A percentile compares a stretch with the other conserved stretches of the same genome.
Conservation (phyloP, 768 basidiomycete genomes). For the Gloeopeniophorella convolvens region DNA sequence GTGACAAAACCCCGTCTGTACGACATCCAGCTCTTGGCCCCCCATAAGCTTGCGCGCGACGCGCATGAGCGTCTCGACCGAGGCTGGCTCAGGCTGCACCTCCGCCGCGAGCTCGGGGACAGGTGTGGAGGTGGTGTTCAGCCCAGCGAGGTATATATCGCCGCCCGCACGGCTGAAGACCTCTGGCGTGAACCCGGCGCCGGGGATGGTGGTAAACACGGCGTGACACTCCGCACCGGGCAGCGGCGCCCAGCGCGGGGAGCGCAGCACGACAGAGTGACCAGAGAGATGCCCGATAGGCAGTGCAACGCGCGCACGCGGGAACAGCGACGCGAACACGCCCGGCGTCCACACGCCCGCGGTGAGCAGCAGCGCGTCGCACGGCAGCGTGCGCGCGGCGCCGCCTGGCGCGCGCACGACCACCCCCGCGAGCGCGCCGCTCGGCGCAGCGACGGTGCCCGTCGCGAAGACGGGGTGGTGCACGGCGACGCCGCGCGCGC, state of each 20-base stretch:
- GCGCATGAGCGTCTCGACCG: conserved; percentile 12
- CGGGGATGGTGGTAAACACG: conserved; percentile 27
- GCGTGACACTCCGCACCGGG: conserved; percentile 25
- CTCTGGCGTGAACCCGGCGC: conserved; percentile 27
- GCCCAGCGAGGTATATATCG: conserved; percentile 30
- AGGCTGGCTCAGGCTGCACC: conserved; percentile 7
- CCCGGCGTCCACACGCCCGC: conserved; percentile 34
- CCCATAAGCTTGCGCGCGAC: conserved; percentile 18
- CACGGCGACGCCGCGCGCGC: conserved; percentile 25
- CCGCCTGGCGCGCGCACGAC: conserved; percentile 7
- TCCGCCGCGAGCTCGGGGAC: conserved; percentile 25
- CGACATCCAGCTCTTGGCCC: conserved; percentile 23
- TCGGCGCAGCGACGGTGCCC: conserved; percentile 21
- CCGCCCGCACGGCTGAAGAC: conserved; percentile 28
- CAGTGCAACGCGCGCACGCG: conserved; percentile 25
- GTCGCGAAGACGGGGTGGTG: conserved; percentile 22
- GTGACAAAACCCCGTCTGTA: conserved; percentile 30
- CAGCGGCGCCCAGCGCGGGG: conserved; percentile 22
- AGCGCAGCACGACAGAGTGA: conserved; percentile 26
- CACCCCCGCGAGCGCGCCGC: conserved; percentile 7
- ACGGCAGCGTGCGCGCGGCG: conserved; percentile 22
- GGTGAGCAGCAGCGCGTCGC: conserved; percentile 30
- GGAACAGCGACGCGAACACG: conserved; percentile 29
- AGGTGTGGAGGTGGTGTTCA: conserved; percentile 24
- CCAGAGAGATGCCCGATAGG: conserved; percentile 27